A percentile compares a stretch with the other conserved stretches of the same genome.
Evolutionary conservation across 192 early-diverging fungal genomes (phyloP).

Genomic region (Coemansia sp.): DNA sequence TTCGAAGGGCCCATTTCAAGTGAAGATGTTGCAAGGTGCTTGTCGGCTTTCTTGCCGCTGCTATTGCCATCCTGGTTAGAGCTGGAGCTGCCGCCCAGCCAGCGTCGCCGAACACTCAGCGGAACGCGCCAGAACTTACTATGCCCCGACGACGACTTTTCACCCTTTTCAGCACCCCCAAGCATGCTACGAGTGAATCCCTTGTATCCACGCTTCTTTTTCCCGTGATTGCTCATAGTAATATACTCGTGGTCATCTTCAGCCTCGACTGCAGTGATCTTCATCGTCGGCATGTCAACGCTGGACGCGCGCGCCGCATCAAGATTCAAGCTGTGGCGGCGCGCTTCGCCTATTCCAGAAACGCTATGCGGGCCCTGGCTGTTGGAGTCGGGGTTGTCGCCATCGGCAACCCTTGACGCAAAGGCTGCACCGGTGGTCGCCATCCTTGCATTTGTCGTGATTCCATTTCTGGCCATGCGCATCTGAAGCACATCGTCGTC

Average conservation of each 20-base stretch:
- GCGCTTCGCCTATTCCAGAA: constrained; percentile 13
- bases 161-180: constrained; percentile 22
- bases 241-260: constrained; percentile 53
- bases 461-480: constrained; percentile 9
- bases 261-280: constrained; percentile 49
- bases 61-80: constrained; percentile 11
- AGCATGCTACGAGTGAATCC: constrained; percentile 38
- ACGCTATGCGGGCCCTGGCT: constrained; percentile 27
- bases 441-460: background rate
- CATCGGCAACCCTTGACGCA: background rate
- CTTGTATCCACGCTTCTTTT: constrained; percentile 40
- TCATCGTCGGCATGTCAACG: constrained; percentile 40
- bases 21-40: constrained; percentile 14
- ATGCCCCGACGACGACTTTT: constrained; percentile 11
- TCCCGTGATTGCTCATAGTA: constrained; percentile 24
- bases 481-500: constrained; percentile 17
- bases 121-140: constrained; percentile 42
- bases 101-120: constrained; percentile 43
- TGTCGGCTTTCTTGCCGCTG: constrained; percentile 1
- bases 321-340: constrained; percentile 39
- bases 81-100: constrained; percentile 32
- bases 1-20: constrained; percentile 15
- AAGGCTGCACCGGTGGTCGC: background rate
- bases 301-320: constrained; percentile 33
- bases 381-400: constrained; percentile 5